Percentiles rank a stretch among this genome's conserved stretches.
Evolutionary conservation across 169 alveolate species (phyloP).

Genomic region (Eimeria acervulina): DNA sequence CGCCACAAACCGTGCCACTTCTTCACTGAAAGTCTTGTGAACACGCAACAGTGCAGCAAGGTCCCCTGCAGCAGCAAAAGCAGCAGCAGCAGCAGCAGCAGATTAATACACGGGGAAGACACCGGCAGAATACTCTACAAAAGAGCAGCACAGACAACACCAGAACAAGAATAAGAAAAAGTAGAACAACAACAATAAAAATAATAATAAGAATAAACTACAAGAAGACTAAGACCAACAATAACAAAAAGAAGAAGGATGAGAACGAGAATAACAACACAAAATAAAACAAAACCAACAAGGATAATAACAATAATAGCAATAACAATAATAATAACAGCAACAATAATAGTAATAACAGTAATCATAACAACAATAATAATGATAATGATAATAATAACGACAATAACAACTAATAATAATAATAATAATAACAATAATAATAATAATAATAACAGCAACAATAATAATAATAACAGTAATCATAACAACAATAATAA

Average conservation of each 20-base stretch:
- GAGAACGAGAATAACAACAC: not conserved
- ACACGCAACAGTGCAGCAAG: slow-evolving; percentile 57
- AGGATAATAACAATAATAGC: not conserved
- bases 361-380: not conserved
- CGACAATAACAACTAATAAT: too few species aligned
- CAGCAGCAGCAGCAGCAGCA: too few species aligned
- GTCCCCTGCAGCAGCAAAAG: too few species aligned
- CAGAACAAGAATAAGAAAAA: not conserved
- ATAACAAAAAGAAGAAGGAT: not conserved
- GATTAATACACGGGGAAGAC: too few species aligned
- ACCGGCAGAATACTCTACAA: slow-evolving; percentile 47
- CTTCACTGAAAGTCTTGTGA: slow-evolving; percentile 25
- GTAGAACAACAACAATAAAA: not conserved
- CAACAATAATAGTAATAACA: too few species aligned
- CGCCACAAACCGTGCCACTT: slow-evolving; percentile 49
- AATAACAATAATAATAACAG: too few species aligned
- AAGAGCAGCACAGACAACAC: not conserved
- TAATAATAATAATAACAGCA: too few species aligned
- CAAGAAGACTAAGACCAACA: too few species aligned
- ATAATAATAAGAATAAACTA: not conserved
- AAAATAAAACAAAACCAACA: not conserved
- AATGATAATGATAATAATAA: too few species aligned
- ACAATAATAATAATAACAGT: too few species aligned
- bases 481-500: too few species aligned
- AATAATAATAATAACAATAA: too few species aligned